Conservation (phyloP, 805 yeast genomes). For the Schizosaccharomyces cryophilus region DNA sequence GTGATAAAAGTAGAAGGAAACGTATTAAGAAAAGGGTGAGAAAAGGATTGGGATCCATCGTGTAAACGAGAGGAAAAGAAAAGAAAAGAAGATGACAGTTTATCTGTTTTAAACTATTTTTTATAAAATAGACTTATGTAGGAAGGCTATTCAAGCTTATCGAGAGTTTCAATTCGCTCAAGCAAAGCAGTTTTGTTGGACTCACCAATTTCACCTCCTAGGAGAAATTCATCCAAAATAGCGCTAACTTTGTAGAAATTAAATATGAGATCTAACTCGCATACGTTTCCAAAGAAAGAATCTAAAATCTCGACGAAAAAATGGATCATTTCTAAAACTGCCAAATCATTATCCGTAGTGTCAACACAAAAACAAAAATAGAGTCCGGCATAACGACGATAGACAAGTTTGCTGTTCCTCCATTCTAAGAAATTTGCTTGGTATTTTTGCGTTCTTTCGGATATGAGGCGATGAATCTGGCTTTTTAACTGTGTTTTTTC, state of each 20-base stretch:
- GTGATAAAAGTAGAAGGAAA: too few relatives aligned
- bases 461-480: slow-evolving; percentile 55
- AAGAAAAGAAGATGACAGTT: too few relatives aligned
- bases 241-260: slow-evolving; percentile 66
- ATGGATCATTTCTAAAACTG: slow-evolving; percentile 63
- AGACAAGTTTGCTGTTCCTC: slow-evolving; percentile 43
- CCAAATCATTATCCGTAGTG: slow-evolving; percentile 54
- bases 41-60: too few relatives aligned
- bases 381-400: slow-evolving; percentile 75
- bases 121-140: too few relatives aligned
- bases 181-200: slow-evolving; percentile 47
- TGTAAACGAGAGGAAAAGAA: too few relatives aligned
- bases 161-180: slow-evolving; percentile 38
- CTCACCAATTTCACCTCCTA: slow-evolving; percentile 81
- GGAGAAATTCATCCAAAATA: slow-evolving; percentile 63
- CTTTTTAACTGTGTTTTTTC: slow-evolving; percentile 26
- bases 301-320: slow-evolving; percentile 74
- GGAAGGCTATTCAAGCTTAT: slow-evolving; percentile 25
- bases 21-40: too few relatives aligned
- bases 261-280: slow-evolving; percentile 81
- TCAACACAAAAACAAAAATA: slow-evolving; percentile 72
- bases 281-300: slow-evolving; percentile 65
- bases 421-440: slow-evolving; percentile 65
- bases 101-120: too few relatives aligned
- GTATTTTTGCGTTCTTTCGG: slow-evolving; percentile 59